Evolutionary conservation across 805 yeast genomes (phyloP), one percentile per base, ranked within the genome.

Genomic region (Candida golubevii): DNA sequence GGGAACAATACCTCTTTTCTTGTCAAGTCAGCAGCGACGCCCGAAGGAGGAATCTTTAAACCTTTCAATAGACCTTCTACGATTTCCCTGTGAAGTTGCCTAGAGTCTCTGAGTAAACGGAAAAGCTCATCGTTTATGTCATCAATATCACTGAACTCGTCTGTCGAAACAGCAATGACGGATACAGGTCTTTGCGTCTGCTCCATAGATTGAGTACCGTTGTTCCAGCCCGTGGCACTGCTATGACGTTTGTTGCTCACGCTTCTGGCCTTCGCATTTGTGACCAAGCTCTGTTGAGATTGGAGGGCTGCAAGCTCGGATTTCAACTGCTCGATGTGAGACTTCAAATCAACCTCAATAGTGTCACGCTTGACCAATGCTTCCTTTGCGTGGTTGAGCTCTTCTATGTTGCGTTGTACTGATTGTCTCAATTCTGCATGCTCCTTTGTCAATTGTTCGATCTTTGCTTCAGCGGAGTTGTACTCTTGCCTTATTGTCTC

Each of bases 1-100:
- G 99, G 99, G 81, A 89, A 93, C 43, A 93, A 73, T 9, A 91
- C 95, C 62, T 93, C 98, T 60, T 89, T 88, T 60, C 88, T 79
- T 12, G 90, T 82, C 51, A 88, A 72, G 57, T 83, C 88, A 38
- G 88, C 83, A 36, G 93, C 89, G 38, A 85, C 88, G 48, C 88
- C 85, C 18, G 95, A 84, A 33, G 83, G 80, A 36, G 98, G 97
- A 42, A 90, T 80, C 65, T 81, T 85, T 64, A 91, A 75, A 9
- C 88, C 90, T 70, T 82, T 85, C 59, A 93, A 73, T 49, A 93
- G 72, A 6, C 96, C 95, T 55, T 85, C 90, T 28, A 89, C 84
- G 39, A 88, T 85, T 65, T 91, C 97, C 48, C 79, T 75, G 61
- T 87, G 91, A 50, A 91, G 70, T 41, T 78, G 72, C 46, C 79